Conservation (phyloP, 805 yeast species). For the Naumovozyma baii region DNA sequence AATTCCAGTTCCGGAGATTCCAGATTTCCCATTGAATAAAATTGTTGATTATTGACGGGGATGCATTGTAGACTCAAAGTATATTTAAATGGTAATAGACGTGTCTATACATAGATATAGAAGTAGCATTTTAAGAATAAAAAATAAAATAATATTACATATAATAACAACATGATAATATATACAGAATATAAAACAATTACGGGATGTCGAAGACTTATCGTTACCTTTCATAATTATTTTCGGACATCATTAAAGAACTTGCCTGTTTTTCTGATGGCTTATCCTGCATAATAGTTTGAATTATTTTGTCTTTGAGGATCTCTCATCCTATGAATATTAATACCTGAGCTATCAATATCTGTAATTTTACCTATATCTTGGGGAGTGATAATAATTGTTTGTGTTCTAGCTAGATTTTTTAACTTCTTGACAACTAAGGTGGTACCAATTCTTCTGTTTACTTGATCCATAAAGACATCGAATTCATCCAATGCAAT, state of each 20-base stretch:
- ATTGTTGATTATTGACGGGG: conserved; percentile 55
- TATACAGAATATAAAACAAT: too few species aligned
- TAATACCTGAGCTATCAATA: conserved; percentile 51
- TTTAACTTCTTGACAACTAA: conserved; percentile 61
- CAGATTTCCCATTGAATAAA: conserved; percentile 49
- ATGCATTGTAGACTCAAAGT: too few species aligned
- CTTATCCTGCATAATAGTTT: conserved; percentile 7
- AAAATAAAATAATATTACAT: too few species aligned
- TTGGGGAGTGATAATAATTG: conserved; percentile 90
- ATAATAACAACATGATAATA: too few species aligned
- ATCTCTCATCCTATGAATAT: conserved; percentile 51
- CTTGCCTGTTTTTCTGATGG: too few species aligned
- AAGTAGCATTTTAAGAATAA: too few species aligned
- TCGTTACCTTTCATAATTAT: too few species aligned
- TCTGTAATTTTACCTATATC: conserved; percentile 60
- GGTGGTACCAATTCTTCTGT: conserved; percentile 68
- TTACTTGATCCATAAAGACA: conserved; percentile 93
- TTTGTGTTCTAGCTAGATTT: conserved; percentile 57
- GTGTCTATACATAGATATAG: too few species aligned
- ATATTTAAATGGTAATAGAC: too few species aligned
- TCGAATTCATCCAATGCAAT: conserved; percentile 94
- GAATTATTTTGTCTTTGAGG: conserved; percentile 30
- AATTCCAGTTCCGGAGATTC: conserved; percentile 59
- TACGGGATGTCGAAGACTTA: too few species aligned
- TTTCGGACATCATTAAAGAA: too few species aligned